Base-by-base conservation (phyloP, 2,329 filamentous ascomycete genomes). In the Aplosporella prunicola region DNA sequence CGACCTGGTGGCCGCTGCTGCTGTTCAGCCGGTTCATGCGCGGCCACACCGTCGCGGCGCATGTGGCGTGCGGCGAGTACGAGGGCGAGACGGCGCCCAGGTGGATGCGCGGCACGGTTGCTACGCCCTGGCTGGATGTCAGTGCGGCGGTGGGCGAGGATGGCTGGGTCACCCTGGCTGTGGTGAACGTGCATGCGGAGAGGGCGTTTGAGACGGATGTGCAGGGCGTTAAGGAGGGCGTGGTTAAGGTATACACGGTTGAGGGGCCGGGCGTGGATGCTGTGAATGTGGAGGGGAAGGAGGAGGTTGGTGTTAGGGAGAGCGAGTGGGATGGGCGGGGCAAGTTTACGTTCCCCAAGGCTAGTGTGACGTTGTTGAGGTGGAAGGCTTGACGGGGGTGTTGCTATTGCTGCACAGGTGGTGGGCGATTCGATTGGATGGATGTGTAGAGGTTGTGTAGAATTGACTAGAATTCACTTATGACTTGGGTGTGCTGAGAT, bases 1-100 rank as follows among this genome's bases (percentile, higher is more conserved):
- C 80, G 0, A 84, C 75, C 3, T 87, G 79, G 77, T 86, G 78
- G 76, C 78, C 81, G 5, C 63, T 85, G 32, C 66, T 78, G 40
- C 66, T 87, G 18, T 85, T 82, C 58, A 72, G 69, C 48, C 69
- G 68, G 50, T 80, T 76, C 56, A 88, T 89, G 82, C 75, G 80
- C 22, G 84, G 84, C 2, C 72, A 71, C 52, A 79, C 78, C 0
- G 58, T 89, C 2, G 76, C 73, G 3, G 64, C 76, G 3, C 77
- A 87, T 55, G 72, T 88, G 5, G 67, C 69, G 5, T 69, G 69
- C 32, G 68, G 67, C 2, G 69, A 72, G 22, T 89, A 87, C 51
- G 67, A 69, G 11, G 83, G 83, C 1, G 65, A 64, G n/a, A 83
- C 79, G 2, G 62, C 71, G 40, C 80, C 80, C 2, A 64, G 54